phyloP scores from a whole-genome alignment of 176 grass and related monocot genomes.

The Chrysopogon serrulatus region DNA sequence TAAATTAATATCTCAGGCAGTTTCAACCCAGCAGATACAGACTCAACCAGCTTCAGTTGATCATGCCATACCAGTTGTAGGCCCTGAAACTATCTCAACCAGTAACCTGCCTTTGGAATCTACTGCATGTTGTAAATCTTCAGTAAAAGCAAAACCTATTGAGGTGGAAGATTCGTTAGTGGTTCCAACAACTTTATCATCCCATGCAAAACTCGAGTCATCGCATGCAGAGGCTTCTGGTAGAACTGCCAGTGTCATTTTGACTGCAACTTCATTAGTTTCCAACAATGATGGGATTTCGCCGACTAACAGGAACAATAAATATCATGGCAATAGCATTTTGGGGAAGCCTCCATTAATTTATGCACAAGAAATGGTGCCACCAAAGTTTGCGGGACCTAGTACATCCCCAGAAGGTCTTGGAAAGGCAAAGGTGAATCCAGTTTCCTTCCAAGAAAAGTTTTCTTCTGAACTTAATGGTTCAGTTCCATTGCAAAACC shows the following conservation, averaged over 20 bases:
- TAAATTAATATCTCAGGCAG: not conserved
- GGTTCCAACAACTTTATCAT: constrained; percentile 12
- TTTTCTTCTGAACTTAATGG: constrained; percentile 4
- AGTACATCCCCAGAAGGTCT: not conserved
- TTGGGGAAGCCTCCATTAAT: constrained; percentile 34
- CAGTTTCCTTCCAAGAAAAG: constrained; percentile 10
- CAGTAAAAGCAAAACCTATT: constrained; percentile 13
- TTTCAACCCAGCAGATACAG: constrained; percentile 28
- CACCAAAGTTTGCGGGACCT: constrained; percentile 14
- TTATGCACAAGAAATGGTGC: constrained; percentile 22
- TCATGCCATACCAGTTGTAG: constrained; percentile 13
- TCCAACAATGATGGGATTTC: constrained; percentile 1
- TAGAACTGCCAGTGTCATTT: not conserved
- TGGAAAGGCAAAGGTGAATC: constrained; percentile 16
- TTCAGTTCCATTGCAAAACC: constrained; percentile 18
- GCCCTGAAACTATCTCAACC: constrained; percentile 12
- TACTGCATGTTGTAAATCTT: not conserved
- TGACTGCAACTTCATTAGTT: not conserved
- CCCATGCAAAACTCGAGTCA: not conserved
- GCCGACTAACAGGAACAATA: not conserved
- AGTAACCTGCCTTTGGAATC: not conserved
- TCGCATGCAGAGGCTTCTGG: constrained; percentile 14
- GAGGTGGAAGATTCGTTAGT: constrained; percentile 6
- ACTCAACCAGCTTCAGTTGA: not conserved
- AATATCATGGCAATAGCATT: constrained; percentile 18